Base-by-base conservation (phyloP, 768 basidiomycete genomes). In the Leccinum disarticulatum region DNA sequence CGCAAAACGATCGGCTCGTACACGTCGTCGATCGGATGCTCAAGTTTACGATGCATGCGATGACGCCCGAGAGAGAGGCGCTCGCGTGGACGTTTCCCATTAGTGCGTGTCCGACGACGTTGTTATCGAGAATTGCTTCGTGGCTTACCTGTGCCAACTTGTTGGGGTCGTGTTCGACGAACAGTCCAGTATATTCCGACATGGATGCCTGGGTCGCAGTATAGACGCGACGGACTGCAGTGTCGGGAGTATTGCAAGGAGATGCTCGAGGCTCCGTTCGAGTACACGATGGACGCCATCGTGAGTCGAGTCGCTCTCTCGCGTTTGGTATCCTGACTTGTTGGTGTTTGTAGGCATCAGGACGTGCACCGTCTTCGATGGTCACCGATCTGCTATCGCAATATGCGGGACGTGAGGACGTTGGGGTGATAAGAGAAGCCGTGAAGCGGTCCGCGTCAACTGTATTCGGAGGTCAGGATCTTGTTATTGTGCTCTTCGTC, bases 191-290 rank as follows among this genome's bases (percentile, higher is more conserved):
- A 59, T n/a, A 59, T 59, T 27, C 53, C 58, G 28, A 59, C 53
- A 4, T 58, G 57, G 57, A 25, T 58, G 57, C 57, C 52, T 28
- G 58, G 58, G n/a, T 54, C 58, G 15, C 47, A n/a, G 11, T 36
- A 25, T 4, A 54, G 53, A 50, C 58, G 58, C 28, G 58, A 59
- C 25, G 53, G 22, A 4, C 13, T 43, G 41, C 41, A 1, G 41
- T 43, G 41, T 43, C n/a, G 10, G 68, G 58, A 28, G 63, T 67
- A 38, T 61, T 54, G 60, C 17, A 67, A 71, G 15, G 68, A 66
- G 11, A 72, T 71, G 48, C 33, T 47, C n/a, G 38, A 50, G 15
- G 36, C 36, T 15, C 35, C 56, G 35, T 54, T 41, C 15, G 31
- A 52, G 6, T 9, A 38, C 27, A 22, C 52, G 2, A 25, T 19